Percentiles rank a stretch among this genome's conserved stretches.
phyloP scores from a whole-genome alignment of 805 yeast genomes.

The Candida patagonica region DNA sequence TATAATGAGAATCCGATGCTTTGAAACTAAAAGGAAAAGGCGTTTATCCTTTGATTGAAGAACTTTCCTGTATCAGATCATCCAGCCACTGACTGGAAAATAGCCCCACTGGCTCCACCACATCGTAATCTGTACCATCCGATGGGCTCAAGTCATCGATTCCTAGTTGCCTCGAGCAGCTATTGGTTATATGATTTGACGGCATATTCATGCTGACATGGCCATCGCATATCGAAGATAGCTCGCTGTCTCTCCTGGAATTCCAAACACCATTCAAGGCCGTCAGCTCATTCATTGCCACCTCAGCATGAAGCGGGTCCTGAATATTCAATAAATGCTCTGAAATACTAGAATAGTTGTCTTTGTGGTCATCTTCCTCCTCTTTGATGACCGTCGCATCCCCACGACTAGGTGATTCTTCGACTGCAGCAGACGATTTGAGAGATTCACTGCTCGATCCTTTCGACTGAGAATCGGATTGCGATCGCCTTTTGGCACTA shows the following conservation, averaged over 20 bases:
- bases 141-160: too few relatives aligned
- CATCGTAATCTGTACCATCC: not conserved
- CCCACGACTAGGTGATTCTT: too few relatives aligned
- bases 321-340: too few relatives aligned
- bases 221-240: not conserved
- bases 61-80: not conserved
- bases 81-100: not conserved
- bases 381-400: too few relatives aligned
- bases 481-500: not conserved
- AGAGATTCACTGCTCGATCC: too few relatives aligned
- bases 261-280: conserved; percentile 1
- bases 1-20: not conserved
- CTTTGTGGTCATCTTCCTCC: too few relatives aligned
- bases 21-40: too few relatives aligned
- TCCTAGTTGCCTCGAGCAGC: too few relatives aligned
- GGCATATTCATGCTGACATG: not conserved
- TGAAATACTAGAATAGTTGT: too few relatives aligned
- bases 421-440: too few relatives aligned
- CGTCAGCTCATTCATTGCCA: not conserved
- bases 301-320: not conserved
- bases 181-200: too few relatives aligned
- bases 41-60: not conserved
- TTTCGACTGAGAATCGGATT: too few relatives aligned
- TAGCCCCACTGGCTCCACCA: not conserved
- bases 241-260: not conserved